Evolutionary conservation across 2,329 filamentous ascomycete genomes (phyloP).

Genomic region (Septoria petroselini): DNA sequence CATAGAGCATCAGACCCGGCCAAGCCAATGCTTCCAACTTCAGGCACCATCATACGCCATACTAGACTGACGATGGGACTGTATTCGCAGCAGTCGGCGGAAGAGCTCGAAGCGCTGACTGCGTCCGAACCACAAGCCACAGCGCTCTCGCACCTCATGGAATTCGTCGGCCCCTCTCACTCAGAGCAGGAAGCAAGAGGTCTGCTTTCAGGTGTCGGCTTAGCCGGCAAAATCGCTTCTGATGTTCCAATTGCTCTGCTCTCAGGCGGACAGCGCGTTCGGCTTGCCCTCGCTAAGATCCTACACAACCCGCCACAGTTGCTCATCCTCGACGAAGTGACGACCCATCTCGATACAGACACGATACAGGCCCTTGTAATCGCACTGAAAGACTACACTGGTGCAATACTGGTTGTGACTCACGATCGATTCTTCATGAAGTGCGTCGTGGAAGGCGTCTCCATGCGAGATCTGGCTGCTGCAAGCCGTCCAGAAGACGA

Average conservation of each 20-base stretch:
- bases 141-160: conserved; percentile 61
- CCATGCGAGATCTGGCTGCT: conserved; percentile 19
- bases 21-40: conserved; percentile 50
- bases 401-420: conserved; percentile 72
- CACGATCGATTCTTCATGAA: conserved; percentile 82
- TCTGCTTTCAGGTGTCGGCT: conserved; percentile 65
- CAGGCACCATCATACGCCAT: conserved; percentile 63
- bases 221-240: conserved; percentile 67
- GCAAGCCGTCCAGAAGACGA: conserved; percentile 27
- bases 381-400: conserved; percentile 65
- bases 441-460: conserved; percentile 64
- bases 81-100: conserved; percentile 77
- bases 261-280: conserved; percentile 71
- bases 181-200: conserved; percentile 66
- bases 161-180: conserved; percentile 52
- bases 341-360: conserved; percentile 80
- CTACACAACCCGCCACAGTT: conserved; percentile 68
- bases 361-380: conserved; percentile 69
- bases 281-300: conserved; percentile 65
- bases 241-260: conserved; percentile 71
- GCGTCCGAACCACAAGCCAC: conserved; percentile 55
- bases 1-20: conserved; percentile 30
- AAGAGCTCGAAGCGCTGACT: conserved; percentile 60
- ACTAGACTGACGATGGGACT: conserved; percentile 68
- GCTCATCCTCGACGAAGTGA: conserved; percentile 75